Conservation (phyloP, 306 rosid genomes). For the Vigna trinervia region DNA sequence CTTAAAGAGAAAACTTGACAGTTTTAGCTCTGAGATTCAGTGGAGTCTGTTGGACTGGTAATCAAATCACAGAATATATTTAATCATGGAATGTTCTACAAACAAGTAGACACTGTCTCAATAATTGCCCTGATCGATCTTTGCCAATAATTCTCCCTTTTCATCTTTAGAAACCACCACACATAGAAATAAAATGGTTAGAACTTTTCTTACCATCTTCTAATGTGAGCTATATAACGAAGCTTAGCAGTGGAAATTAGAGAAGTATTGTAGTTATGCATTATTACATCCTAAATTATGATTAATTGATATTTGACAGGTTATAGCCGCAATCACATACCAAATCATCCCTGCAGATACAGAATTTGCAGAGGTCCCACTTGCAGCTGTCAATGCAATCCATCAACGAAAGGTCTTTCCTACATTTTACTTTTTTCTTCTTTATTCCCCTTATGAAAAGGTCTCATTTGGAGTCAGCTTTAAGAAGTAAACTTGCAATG, state of each 20-base stretch:
- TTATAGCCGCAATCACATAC: constrained; percentile 82
- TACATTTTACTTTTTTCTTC: neutral
- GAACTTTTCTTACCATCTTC: neutral
- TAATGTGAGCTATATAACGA: constrained; percentile 30
- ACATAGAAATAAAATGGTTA: constrained; percentile 17
- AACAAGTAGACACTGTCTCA: neutral
- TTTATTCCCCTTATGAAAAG: neutral
- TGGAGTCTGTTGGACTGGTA: constrained; percentile 10
- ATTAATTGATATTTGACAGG: constrained; percentile 53
- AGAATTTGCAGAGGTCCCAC: constrained; percentile 90
- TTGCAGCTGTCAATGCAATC: constrained; percentile 74
- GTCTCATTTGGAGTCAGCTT: constrained; percentile 20
- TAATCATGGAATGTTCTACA: constrained; percentile 19
- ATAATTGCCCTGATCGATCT: neutral
- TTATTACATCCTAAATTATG: neutral
- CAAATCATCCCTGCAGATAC: constrained; percentile 93
- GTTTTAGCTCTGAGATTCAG: neutral
- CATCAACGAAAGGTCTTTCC: constrained; percentile 73
- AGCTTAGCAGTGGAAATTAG: neutral
- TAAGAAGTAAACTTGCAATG: constrained; percentile 34
- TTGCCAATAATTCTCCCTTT: constrained; percentile 23
- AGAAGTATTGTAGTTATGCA: neutral
- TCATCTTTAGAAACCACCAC: constrained; percentile 16
- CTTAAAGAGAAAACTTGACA: neutral
- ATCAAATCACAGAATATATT: constrained; percentile 26